Base-by-base conservation (phyloP, 2,329 filamentous ascomycete genomes). In the Alternaria panax region DNA sequence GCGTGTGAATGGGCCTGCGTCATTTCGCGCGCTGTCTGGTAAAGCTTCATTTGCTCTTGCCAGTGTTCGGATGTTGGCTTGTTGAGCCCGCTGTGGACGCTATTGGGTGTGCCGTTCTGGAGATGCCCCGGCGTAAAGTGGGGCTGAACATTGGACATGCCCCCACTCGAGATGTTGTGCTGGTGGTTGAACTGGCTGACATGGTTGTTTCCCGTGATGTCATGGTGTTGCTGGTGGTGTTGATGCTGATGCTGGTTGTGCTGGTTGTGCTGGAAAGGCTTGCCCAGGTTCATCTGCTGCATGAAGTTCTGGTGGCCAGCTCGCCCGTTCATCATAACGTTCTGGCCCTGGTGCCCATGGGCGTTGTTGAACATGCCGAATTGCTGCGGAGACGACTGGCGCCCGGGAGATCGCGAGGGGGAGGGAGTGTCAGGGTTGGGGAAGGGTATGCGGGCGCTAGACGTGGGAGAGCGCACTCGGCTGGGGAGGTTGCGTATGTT, bases 31-130 rank as follows among this genome's bases (percentile, higher is more conserved):
- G 92, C 88, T 63, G 92, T 90, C 66, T 93, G 91, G 64, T 89
- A 90, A 71, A 93, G 81, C 63, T 91, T 88, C 65, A 97, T 80
- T 80, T 99, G 95, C 74, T 95, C 90, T 65, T 90, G 88, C 93
- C 93, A 98, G 78, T 96, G 91, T 65, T 88, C 86, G 65, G 83
- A 87, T 66, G 84, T 82, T n/a, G 85, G 82, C 62, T 88, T 87
- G 63, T 82, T 83, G 25, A 86, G 75, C 30, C 83, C 83, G 61
- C 84, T 85, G 64, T 87, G 84, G n/a, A 82, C 80, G 59, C 82
- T 83, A 45, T 79, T 79, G 7, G 85, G 83, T 8, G 85, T 85
- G 40, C 86, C 86, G 72, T 88, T 89, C 57, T 87, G 85, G 46
- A 88, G 75, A 68, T 87, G 85, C 56, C 80, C 81, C 28, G 84